These are phyloP conservation scores for Entophlyctis helioformis DNA, from an alignment of 192 early-diverging fungal species.

Conservation along the genomic window DNA sequence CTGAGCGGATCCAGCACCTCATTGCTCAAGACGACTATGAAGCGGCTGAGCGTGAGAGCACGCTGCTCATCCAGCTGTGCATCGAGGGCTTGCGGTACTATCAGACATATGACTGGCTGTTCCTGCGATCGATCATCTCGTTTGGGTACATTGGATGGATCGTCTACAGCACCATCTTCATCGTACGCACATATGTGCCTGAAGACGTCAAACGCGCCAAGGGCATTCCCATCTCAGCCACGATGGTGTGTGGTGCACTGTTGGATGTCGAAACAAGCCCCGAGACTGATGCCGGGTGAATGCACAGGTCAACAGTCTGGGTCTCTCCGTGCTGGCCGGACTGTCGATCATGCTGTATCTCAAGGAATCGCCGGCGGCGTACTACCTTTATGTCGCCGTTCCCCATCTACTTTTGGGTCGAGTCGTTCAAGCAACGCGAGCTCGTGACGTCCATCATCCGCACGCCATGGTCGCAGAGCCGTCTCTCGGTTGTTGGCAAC, in stretches of 20 bases:
- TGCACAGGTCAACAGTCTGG: too few relatives aligned
- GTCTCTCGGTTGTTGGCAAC: too few relatives aligned
- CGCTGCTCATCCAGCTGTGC: conserved; percentile 46
- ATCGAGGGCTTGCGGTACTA: conserved; percentile 85
- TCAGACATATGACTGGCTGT: conserved; percentile 95
- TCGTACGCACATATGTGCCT: conserved; percentile 57
- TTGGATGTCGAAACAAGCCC: too few relatives aligned
- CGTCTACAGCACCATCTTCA: conserved; percentile 66
- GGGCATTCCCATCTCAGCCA: too few relatives aligned
- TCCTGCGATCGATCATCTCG: conserved; percentile 69
- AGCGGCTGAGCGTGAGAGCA: conserved; percentile 57
- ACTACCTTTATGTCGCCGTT: conserved; percentile 82
- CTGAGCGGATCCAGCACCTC: conserved; percentile 32
- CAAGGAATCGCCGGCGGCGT: conserved; percentile 68
- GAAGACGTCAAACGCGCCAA: too few relatives aligned
- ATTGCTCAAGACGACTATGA: conserved; percentile 51
- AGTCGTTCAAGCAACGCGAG: conserved; percentile 6
- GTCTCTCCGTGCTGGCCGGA: too few relatives aligned
- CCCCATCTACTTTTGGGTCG: conserved; percentile 73
- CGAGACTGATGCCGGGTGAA: too few relatives aligned
- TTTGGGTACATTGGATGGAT: conserved; percentile 89
- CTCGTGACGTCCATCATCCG: conserved; percentile 5
- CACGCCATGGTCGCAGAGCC: background rate
- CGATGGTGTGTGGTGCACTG: too few relatives aligned
- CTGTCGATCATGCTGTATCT: conserved; percentile 52